Percentiles rank a stretch among this genome's conserved stretches.
Conservation (phyloP, 805 yeast genomes). For the Barnettozyma pratensis region DNA sequence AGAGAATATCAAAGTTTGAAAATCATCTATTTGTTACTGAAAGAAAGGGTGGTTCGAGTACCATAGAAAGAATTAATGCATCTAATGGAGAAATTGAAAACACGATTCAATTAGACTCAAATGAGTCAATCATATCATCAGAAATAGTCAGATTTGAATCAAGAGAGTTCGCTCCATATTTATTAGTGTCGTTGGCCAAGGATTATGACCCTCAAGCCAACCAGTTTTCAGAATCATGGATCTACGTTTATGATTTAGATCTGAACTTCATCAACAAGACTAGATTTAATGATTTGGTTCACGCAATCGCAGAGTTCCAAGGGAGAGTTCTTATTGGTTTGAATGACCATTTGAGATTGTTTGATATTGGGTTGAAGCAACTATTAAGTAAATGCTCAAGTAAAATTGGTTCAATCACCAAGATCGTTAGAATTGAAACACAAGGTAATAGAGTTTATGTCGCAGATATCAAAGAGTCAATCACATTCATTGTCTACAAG, state of each 20-base stretch:
- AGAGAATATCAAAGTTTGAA: constrained; percentile 29
- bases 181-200: constrained; percentile 41
- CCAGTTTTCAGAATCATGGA: constrained; percentile 17
- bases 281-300: constrained; percentile 39
- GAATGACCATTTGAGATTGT: constrained; percentile 48
- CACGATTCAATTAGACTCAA: constrained; percentile 2
- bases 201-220: constrained; percentile 9
- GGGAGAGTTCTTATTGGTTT: constrained; percentile 59
- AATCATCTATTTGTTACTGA: constrained; percentile 18
- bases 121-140: constrained; percentile 13
- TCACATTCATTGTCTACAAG: constrained; percentile 51
- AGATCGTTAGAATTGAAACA: constrained; percentile 49
- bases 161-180: constrained; percentile 22
- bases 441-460: constrained; percentile 57
- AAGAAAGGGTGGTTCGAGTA: constrained; percentile 1
- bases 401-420: constrained; percentile 36
- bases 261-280: constrained; percentile 59
- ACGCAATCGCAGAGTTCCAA: constrained; percentile 49
- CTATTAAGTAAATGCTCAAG: constrained; percentile 61
- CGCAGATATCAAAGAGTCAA: constrained; percentile 69
- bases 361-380: constrained; percentile 76
- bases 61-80: constrained; percentile 14
- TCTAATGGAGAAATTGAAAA: constrained; percentile 11
- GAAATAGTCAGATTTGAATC: constrained; percentile 22
- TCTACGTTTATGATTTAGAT: constrained; percentile 30